These are phyloP conservation scores for Camellia japonica DNA, from an alignment of 148 eudicot species.

Conservation along the genomic window DNA sequence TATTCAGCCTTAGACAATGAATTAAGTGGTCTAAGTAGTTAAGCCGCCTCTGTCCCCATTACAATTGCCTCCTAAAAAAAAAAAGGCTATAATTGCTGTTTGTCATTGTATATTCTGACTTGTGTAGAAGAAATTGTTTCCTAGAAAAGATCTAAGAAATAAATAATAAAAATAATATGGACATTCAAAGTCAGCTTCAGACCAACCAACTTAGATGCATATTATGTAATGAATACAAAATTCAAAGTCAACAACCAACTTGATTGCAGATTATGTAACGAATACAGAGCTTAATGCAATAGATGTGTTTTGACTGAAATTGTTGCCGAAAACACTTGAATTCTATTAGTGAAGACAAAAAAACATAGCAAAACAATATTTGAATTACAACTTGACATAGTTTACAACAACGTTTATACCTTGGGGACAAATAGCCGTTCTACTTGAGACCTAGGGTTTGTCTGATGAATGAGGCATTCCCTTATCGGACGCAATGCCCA, in stretches of 20 bases:
- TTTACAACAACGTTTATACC: not conserved
- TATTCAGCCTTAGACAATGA: too few relatives aligned
- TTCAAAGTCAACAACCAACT: too few relatives aligned
- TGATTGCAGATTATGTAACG: not conserved
- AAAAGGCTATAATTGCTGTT: too few relatives aligned
- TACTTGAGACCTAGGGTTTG: not conserved
- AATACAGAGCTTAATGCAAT: not conserved
- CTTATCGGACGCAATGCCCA: too few relatives aligned
- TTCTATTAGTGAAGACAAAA: too few relatives aligned
- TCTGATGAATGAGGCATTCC: too few relatives aligned
- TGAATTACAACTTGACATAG: not conserved
- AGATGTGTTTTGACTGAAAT: not conserved
- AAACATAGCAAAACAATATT: not conserved
- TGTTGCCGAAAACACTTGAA: not conserved
- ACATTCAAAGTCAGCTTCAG: too few relatives aligned
- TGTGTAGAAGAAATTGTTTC: not conserved
- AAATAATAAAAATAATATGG: not conserved
- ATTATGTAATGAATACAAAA: too few relatives aligned
- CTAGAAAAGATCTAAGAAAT: not conserved
- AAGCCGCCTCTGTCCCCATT: too few relatives aligned
- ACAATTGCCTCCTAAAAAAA: too few relatives aligned
- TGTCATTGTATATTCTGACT: not conserved
- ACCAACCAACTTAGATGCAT: too few relatives aligned
- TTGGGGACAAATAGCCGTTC: not conserved
- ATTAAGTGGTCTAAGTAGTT: too few relatives aligned